Base-by-base conservation (phyloP, 176 grass and related monocot genomes). In the Poa annua region DNA sequence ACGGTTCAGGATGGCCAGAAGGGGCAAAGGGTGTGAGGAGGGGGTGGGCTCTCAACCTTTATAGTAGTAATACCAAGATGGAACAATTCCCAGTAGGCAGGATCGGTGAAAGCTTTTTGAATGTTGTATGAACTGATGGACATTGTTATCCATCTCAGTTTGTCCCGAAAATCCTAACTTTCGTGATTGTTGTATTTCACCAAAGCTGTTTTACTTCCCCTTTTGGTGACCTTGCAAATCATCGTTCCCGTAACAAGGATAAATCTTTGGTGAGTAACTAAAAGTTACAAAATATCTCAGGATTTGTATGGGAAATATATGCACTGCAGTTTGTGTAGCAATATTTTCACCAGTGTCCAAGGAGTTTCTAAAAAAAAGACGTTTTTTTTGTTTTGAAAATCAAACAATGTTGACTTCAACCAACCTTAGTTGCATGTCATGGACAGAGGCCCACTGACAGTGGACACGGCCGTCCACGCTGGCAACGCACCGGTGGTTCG, bases 61-160 rank as follows among this genome's bases (percentile, higher is more conserved):
- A n/a, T n/a, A n/a, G n/a, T n/a, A n/a, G n/a, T n/a, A n/a, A n/a
- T 44, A 9, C 72, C 51, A 66, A 20, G 47, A 64, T 75, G 47
- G 12, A 50, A 84, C 33, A 66, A 19, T 62, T 76, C 8, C n/a
- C 36, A 66, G 59, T 76, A 16, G 19, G 19, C 71, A 64, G 57
- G 22, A 65, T 66, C 21, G 15, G 51, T 36, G 71, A 38, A 65
- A 76, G 68, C 21, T 71, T 71, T 71, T 71, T 71, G 68, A 71
- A 71, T 21, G 68, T 48, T 71, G 21, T 44, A 13, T 16, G n/a
- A 24, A 71, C 41, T 16, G 68, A 48, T 71, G 68, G 36, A 11
- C 35, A 22, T 11, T 69, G 66, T 69, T 59, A 42, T 69, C 66
- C 38, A 68, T 39, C 10, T 68, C 35, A n/a, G 9, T 11, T 21